Evolutionary conservation across 2,329 filamentous ascomycete species (phyloP).

Genomic region (Tolypocladium amazonense): DNA sequence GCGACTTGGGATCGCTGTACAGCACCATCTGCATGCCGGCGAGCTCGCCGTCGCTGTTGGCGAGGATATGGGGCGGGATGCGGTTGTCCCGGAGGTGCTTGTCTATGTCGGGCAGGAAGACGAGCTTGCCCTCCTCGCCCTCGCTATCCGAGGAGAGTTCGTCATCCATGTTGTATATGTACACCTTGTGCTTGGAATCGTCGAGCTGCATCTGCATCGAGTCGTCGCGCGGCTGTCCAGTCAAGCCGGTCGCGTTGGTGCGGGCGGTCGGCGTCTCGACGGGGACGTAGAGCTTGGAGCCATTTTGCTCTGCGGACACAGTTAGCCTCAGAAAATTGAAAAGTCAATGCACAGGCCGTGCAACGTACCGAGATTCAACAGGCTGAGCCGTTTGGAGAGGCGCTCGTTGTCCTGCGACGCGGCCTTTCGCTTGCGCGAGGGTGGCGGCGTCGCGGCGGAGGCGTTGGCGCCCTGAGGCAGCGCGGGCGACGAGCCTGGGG

Average conservation of each 20-base stretch:
- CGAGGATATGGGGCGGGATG: constrained; percentile 54
- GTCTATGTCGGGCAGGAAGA: constrained; percentile 80
- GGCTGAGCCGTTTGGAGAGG: constrained; percentile 72
- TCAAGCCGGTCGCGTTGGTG: background rate
- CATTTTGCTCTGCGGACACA: constrained; percentile 42
- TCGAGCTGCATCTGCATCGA: constrained; percentile 69
- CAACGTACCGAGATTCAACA: constrained; percentile 66
- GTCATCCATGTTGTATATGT: constrained; percentile 82
- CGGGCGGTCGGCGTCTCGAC: constrained; percentile 36
- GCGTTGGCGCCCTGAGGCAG: constrained; percentile 3
- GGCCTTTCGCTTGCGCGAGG: constrained; percentile 46
- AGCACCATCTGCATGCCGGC: constrained; percentile 68
- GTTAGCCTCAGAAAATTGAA: background rate
- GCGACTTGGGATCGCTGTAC: constrained; percentile 67
- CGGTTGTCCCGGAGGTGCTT: constrained; percentile 66
- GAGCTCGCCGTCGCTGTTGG: constrained; percentile 42
- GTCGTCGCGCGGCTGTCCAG: constrained; percentile 8
- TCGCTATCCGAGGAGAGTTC: constrained; percentile 55
- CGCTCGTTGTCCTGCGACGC: constrained; percentile 56
- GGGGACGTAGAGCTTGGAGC: constrained; percentile 54
- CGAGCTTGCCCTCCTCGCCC: constrained; percentile 45
- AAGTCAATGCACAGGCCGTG: background rate
- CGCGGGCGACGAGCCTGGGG: background rate
- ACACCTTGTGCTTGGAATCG: constrained; percentile 76
- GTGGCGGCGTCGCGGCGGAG: constrained; percentile 9